Percentiles rank a stretch among this genome's conserved stretches.
phyloP scores from a whole-genome alignment of 1,139 yeast species.

The Arxiozyma heterogenica region DNA sequence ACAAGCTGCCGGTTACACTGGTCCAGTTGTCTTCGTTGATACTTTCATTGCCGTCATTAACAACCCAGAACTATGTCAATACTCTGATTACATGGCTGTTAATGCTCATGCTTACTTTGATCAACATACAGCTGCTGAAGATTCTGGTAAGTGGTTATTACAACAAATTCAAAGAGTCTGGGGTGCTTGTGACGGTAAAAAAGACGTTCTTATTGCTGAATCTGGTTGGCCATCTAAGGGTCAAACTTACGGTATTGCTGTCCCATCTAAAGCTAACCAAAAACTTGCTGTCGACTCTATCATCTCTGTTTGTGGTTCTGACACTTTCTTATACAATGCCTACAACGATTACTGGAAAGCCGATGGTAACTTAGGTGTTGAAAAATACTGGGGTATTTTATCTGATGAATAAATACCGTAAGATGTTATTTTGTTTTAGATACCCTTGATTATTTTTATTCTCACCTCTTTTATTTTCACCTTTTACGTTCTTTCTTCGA shows the following conservation, averaged over 20 bases:
- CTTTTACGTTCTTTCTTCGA: background rate
- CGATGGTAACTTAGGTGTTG: slow-evolving; percentile 57
- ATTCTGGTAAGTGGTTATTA: slow-evolving; percentile 65
- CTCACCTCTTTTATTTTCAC: background rate
- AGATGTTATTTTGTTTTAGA: background rate
- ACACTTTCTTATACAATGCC: slow-evolving; percentile 58
- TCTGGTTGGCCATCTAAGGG: slow-evolving; percentile 81
- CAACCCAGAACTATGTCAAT: slow-evolving; percentile 62
- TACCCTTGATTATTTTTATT: background rate
- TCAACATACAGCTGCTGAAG: slow-evolving; percentile 52
- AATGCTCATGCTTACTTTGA: slow-evolving; percentile 79
- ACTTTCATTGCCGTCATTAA: slow-evolving; percentile 65
- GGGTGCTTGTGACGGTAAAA: slow-evolving; percentile 53
- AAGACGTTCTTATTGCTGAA: slow-evolving; percentile 57
- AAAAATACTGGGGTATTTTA: slow-evolving; percentile 64
- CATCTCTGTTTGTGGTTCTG: slow-evolving; percentile 44
- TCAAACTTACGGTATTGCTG: slow-evolving; percentile 53
- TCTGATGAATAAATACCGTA: slow-evolving; percentile 15
- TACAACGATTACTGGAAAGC: slow-evolving; percentile 73
- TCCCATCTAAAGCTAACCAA: slow-evolving; percentile 61
- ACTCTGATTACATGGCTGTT: slow-evolving; percentile 71
- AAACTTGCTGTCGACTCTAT: slow-evolving; percentile 50
- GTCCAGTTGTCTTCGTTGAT: slow-evolving; percentile 69
- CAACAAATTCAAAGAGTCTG: slow-evolving; percentile 58
- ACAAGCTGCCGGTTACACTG: slow-evolving; percentile 54